phyloP scores from a whole-genome alignment of 2,329 filamentous ascomycete species.

The Cryphonectria parasitica region DNA sequence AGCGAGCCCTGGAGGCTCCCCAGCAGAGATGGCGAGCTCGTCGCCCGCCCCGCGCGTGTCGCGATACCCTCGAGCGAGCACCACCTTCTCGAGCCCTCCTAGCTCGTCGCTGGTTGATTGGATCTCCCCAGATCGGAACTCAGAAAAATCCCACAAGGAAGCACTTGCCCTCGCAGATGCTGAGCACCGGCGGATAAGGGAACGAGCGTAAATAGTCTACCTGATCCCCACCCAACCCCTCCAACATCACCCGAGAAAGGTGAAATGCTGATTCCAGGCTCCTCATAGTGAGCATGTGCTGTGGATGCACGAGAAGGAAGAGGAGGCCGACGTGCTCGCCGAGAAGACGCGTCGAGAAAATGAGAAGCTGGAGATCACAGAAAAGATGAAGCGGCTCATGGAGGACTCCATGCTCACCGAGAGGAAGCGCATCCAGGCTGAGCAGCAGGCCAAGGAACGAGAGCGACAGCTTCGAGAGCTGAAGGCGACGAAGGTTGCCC shows the following conservation, averaged over 20 bases:
- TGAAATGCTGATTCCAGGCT: conserved; percentile 18
- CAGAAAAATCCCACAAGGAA: conserved; percentile 26
- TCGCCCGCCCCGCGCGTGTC: conserved; percentile 28
- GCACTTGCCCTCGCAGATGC: conserved; percentile 26
- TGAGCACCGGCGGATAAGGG: conserved; percentile 25
- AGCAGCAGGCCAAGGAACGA: conserved; percentile 21
- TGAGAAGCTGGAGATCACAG: conserved; percentile 28
- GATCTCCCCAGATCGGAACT: conserved; percentile 28
- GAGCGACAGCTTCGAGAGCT: conserved; percentile 25
- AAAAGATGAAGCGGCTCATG: conserved; percentile 17
- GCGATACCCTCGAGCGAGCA: conserved; percentile 27
- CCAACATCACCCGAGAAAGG: neutral
- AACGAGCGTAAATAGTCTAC: conserved; percentile 23
- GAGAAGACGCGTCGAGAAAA: conserved; percentile 34
- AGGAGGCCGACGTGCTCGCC: conserved; percentile 33
- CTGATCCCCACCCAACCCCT: too few species aligned
- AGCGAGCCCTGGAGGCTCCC: neutral
- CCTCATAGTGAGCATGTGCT: conserved; percentile 37
- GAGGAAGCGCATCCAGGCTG: conserved; percentile 30
- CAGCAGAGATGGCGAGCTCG: conserved; percentile 19
- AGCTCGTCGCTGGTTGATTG: conserved; percentile 22
- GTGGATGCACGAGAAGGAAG: conserved; percentile 34
- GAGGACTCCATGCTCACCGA: conserved; percentile 39
- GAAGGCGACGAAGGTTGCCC: conserved; percentile 19
- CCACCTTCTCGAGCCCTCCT: conserved; percentile 21